Conservation (phyloP, 2,329 filamentous ascomycete species). For the Laburnicola sp. region DNA sequence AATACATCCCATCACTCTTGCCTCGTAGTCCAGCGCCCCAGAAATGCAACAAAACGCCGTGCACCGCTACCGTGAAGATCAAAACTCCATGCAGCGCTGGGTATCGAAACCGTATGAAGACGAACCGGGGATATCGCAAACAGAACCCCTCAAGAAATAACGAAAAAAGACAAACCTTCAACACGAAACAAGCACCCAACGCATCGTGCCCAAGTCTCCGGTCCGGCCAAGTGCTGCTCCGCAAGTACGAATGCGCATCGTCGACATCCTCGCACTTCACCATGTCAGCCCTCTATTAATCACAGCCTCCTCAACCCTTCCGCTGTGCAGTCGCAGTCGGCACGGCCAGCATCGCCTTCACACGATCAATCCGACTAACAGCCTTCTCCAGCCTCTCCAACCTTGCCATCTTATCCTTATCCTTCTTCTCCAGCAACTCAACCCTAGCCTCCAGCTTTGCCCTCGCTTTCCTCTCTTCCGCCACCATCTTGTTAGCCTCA, state of each 20-base stretch:
- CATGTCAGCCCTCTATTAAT: neutral
- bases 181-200: neutral
- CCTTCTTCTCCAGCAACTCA: conserved; percentile 67
- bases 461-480: conserved; percentile 70
- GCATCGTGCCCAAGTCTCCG: too few species aligned
- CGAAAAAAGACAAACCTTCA: neutral
- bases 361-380: conserved; percentile 70
- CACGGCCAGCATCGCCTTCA: conserved; percentile 60
- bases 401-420: conserved; percentile 68
- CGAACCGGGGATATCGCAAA: conserved; percentile 8
- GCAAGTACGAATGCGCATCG: neutral
- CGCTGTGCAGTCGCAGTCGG: neutral
- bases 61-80: conserved; percentile 3
- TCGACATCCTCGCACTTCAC: neutral
- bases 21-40: neutral
- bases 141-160: neutral
- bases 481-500: conserved; percentile 87
- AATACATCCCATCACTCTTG: neutral
- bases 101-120: neutral
- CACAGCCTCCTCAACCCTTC: conserved; percentile 1
- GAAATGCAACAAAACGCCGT: conserved; percentile 6
- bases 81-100: conserved; percentile 8
- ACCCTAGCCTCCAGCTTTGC: conserved; percentile 73
- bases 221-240: neutral
- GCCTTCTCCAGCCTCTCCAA: conserved; percentile 73